These are phyloP conservation scores for Hepatocystis sp. DNA, from an alignment of 169 alveolate species.

Conservation along the genomic window DNA sequence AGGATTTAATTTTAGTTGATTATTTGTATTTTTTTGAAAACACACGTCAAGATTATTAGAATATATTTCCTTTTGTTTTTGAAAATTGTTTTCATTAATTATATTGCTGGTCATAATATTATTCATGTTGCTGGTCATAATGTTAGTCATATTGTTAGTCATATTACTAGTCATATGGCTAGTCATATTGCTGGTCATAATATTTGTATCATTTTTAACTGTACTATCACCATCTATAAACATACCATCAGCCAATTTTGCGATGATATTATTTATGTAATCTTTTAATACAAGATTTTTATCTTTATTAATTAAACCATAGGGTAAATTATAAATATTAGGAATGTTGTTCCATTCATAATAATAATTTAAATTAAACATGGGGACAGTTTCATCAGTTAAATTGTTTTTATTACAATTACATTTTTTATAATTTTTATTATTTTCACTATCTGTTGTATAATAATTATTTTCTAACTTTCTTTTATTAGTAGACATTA, in stretches of 20 bases:
- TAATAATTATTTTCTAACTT: slow-evolving; percentile 23
- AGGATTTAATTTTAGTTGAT: no score
- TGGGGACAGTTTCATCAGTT: slow-evolving; percentile 16
- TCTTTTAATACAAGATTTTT: slow-evolving; percentile 8
- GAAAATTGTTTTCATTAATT: no score
- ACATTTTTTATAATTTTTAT: slow-evolving; percentile 17
- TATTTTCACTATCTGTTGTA: slow-evolving; percentile 16
- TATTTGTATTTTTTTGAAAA: no score
- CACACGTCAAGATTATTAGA: no score
- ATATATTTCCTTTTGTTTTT: no score
- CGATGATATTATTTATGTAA: neutral
- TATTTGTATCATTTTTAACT: no score
- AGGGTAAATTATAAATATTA: slow-evolving; percentile 26
- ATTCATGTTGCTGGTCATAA: no score
- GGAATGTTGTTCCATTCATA: slow-evolving; percentile 67
- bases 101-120: no score
- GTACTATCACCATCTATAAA: neutral
- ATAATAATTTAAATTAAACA: slow-evolving; percentile 32
- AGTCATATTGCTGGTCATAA: no score
- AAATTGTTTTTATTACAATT: slow-evolving; percentile 4
- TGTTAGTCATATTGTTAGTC: no score
- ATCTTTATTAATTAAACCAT: slow-evolving; percentile 65
- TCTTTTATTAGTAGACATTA: slow-evolving; percentile 11
- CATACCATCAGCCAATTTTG: neutral
- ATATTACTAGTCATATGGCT: no score